Base-by-base conservation (phyloP, 768 basidiomycete species). In the Kwoniella dendrophila region DNA sequence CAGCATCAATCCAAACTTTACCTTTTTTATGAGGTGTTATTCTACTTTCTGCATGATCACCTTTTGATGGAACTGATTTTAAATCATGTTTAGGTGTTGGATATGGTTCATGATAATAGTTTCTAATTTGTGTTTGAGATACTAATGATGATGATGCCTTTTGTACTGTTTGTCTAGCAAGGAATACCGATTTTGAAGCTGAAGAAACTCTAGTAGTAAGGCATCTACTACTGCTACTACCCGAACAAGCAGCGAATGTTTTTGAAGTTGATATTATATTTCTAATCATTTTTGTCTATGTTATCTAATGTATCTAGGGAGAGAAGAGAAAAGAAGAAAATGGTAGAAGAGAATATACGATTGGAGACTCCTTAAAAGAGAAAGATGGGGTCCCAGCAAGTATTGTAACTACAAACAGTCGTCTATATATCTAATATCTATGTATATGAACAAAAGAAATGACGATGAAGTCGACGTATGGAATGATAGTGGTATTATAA, bases 1-100 rank as follows among this genome's bases (percentile, higher is more conserved):
- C 63, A 22, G 60, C 60, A 47, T 62, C 60, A 2, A 54, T 44
- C 60, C 60, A 62, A 20, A 62, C 60, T 34, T 62, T 62, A 16
- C 49, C 50, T n/a, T 40, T 62, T 24, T 22, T 36, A 16, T 29
- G 29, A 3, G 60, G 60, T 14, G 60, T 62, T 52, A 62, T 56
- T 4, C 54, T 12, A 14, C 53, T 55, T 43, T 55, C 54, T 10
- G 54, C 52, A 14, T 33, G 38, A 22, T 34, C 53, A 3, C 52
- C 53, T 36, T 49, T 47, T 8, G 59, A 60, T 20, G 59, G 59
- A 7, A 53, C 50, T 16, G 59, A 60, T 16, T 43, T 41, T n/a
- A 60, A 30, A 41, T 60, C 59, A 30, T 51, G 49, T 40, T 58
- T 58, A 16, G 56, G 56, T 14, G 56, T 49, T 1, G 56, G 24